Evolutionary conservation across 176 grass and related monocot genomes (phyloP).

Genomic region (Oryza punctata): DNA sequence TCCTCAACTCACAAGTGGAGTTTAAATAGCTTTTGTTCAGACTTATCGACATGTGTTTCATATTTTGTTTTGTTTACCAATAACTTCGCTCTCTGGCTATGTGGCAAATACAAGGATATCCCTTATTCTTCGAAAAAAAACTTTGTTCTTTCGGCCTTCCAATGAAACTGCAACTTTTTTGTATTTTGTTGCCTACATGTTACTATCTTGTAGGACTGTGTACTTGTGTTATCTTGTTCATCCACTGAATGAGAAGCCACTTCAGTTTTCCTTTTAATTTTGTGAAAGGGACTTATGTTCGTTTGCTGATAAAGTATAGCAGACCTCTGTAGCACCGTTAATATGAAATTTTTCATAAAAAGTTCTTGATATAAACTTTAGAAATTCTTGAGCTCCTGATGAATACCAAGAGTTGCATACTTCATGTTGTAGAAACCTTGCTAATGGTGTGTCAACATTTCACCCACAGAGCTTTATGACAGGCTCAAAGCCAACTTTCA

Average conservation of each 20-base stretch:
- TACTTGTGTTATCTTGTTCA: background rate
- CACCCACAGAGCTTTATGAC: background rate
- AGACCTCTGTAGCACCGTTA: background rate
- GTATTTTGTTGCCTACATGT: background rate
- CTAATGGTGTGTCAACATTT: background rate
- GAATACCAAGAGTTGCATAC: background rate
- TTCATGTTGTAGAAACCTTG: background rate
- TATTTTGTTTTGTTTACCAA: background rate
- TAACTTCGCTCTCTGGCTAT: background rate
- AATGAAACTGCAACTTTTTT: background rate
- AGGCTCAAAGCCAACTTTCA: background rate
- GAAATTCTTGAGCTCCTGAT: background rate
- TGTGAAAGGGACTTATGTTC: background rate
- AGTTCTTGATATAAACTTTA: background rate
- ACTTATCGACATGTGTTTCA: background rate
- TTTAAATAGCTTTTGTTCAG: background rate
- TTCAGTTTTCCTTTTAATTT: background rate
- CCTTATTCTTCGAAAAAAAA: background rate
- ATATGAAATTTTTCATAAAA: background rate
- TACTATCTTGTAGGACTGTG: background rate
- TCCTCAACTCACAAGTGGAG: background rate
- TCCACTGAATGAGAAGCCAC: background rate
- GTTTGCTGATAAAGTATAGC: too few relatives aligned
- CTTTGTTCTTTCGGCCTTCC: background rate
- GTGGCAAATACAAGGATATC: background rate